phyloP scores from a whole-genome alignment of 2,329 filamentous ascomycete species.

The Coniochaeta sp. region DNA sequence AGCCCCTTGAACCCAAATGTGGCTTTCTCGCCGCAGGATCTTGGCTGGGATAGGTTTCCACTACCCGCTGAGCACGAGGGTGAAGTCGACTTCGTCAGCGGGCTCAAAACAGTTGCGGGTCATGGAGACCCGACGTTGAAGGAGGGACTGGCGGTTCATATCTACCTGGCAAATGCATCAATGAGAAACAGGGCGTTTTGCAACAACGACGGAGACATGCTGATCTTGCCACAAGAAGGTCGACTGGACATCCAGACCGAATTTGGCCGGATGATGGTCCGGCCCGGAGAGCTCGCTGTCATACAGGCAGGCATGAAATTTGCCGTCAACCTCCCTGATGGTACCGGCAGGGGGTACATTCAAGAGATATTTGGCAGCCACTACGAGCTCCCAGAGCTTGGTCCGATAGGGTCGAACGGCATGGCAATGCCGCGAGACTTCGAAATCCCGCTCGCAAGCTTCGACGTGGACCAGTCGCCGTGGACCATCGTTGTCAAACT shows the following conservation, averaged over 20 bases:
- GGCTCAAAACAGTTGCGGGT: conserved; percentile 56
- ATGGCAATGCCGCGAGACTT: conserved; percentile 55
- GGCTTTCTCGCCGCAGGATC: conserved; percentile 51
- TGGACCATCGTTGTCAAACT: conserved; percentile 58
- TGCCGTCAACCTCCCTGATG: conserved; percentile 27
- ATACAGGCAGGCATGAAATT: conserved; percentile 53
- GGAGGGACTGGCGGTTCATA: conserved; percentile 58
- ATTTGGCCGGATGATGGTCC: conserved; percentile 51
- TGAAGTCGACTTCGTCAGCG: conserved; percentile 31
- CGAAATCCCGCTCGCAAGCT: conserved; percentile 49
- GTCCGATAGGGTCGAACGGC: conserved; percentile 51
- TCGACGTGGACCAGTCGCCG: conserved; percentile 44
- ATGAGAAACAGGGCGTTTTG: conserved; percentile 61
- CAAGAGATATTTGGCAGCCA: conserved; percentile 51
- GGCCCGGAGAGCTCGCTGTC: conserved; percentile 58
- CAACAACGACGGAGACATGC: conserved; percentile 8
- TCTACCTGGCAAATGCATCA: conserved; percentile 61
- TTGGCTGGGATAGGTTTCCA: conserved; percentile 63
- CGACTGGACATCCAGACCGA: conserved; percentile 59
- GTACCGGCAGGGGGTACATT: conserved; percentile 54
- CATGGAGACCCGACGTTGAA: conserved; percentile 67
- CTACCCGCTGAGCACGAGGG: conserved; percentile 22
- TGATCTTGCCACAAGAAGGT: conserved; percentile 61
- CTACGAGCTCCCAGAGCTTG: conserved; percentile 50
- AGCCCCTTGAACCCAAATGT: conserved; percentile 34